Evolutionary conservation across 148 eudicot species (phyloP).

Genomic region (Rhododendron ferrugineum): DNA sequence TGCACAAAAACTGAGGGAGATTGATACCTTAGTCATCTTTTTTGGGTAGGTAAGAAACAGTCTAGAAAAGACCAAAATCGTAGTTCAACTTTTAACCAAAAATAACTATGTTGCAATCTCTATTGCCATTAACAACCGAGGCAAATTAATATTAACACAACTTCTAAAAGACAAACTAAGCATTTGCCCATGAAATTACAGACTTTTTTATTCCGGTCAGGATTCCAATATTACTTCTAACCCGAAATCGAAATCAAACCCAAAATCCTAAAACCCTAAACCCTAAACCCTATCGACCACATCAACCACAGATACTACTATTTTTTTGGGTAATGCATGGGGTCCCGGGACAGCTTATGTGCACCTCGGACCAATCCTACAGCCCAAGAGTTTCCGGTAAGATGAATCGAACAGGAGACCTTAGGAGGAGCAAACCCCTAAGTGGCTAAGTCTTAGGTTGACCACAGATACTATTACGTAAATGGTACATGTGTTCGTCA

Average conservation of each 20-base stretch:
- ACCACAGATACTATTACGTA: not conserved
- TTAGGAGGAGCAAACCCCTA: not conserved
- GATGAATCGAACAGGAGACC: too few relatives aligned
- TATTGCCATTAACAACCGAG: too few relatives aligned
- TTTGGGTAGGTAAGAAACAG: not conserved
- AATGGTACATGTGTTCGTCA: too few relatives aligned
- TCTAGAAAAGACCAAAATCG: not conserved
- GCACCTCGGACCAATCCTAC: not conserved
- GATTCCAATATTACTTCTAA: not conserved
- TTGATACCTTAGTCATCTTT: slow-evolving; percentile 21
- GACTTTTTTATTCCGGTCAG: not conserved
- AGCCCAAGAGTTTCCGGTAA: not conserved
- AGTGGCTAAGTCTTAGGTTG: not conserved
- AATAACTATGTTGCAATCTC: not conserved
- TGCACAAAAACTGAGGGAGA: not conserved
- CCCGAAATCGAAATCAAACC: not conserved
- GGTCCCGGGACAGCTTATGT: not conserved
- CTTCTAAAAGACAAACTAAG: not conserved
- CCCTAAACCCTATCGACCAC: not conserved
- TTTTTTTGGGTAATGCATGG: not conserved
- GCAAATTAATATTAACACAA: not conserved
- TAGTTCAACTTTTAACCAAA: not conserved
- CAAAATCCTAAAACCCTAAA: not conserved
- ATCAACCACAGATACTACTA: not conserved
- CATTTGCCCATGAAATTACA: not conserved